Evolutionary conservation across 306 rosid genomes (phyloP).

Genomic region (Malus fusca): DNA sequence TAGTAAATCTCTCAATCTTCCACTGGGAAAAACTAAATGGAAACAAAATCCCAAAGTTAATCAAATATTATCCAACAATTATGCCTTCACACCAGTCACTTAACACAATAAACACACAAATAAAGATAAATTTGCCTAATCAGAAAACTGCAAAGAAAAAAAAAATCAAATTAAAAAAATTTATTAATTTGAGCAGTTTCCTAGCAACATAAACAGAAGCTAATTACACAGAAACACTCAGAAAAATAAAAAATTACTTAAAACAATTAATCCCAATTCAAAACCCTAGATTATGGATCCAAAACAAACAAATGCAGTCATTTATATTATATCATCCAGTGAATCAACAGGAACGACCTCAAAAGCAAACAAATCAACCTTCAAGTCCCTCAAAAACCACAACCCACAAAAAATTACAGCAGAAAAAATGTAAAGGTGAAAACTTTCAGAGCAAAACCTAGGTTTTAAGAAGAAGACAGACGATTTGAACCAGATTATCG

Average conservation of each 20-base stretch:
- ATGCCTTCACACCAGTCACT: background rate
- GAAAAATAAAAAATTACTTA: background rate
- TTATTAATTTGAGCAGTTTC: background rate
- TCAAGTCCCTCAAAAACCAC: background rate
- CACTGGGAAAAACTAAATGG: conserved; percentile 20
- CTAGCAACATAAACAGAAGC: background rate
- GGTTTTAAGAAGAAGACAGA: background rate
- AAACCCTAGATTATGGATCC: background rate
- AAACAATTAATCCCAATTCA: background rate
- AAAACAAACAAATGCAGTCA: background rate
- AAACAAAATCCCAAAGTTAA: background rate
- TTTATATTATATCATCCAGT: background rate
- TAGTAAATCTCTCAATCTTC: conserved; percentile 18
- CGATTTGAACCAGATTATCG: background rate
- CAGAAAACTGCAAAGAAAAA: too few relatives aligned
- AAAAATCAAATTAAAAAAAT: background rate
- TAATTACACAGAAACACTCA: background rate
- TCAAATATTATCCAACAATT: background rate
- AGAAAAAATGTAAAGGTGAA: background rate
- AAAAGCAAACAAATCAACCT: background rate
- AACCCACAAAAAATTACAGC: background rate
- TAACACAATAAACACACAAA: background rate
- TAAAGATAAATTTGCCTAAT: background rate
- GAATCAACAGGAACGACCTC: background rate
- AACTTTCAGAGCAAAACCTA: conserved; percentile 4